A percentile compares a stretch with the other conserved stretches of the same genome.
phyloP scores from a whole-genome alignment of 2,329 filamentous ascomycete species.

The Pseudocercospora fuligena region DNA sequence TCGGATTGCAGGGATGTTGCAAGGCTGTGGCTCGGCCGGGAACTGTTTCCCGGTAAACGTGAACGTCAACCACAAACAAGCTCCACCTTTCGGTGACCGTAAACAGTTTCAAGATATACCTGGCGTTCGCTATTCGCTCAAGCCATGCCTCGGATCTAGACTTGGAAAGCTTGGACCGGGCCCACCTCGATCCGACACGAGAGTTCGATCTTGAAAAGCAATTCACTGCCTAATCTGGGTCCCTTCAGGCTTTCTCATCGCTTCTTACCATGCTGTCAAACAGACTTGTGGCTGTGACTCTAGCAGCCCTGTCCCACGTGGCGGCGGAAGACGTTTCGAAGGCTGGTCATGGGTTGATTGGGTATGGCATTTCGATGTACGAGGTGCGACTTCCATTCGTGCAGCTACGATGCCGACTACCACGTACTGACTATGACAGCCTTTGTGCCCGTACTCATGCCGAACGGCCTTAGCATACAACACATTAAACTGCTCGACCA shows the following conservation, averaged over 20 bases:
- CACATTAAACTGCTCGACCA: constrained; percentile 18
- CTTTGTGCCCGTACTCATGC: constrained; percentile 29
- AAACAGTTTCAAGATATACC: background rate
- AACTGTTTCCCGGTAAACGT: background rate
- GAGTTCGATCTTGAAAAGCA: no score
- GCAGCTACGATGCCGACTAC: no score
- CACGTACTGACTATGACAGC: constrained; percentile 8
- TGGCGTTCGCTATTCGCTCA: no score
- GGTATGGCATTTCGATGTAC: constrained; percentile 30
- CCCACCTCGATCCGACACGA: no score
- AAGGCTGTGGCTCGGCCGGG: background rate
- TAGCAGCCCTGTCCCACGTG: background rate
- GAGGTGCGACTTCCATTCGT: background rate
- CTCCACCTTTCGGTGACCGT: background rate
- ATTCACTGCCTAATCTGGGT: background rate
- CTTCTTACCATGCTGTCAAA: no score
- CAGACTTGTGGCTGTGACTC: background rate
- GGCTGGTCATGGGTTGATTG: constrained; percentile 25
- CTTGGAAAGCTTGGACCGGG: no score
- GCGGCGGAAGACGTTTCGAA: background rate
- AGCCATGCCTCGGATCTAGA: no score
- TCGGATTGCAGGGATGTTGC: background rate
- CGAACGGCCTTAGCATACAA: constrained; percentile 20
- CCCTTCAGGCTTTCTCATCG: background rate
- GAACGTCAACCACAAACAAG: background rate